Evolutionary conservation across 2,329 filamentous ascomycete genomes (phyloP).

Genomic region (Scedosporium dehoogii): DNA sequence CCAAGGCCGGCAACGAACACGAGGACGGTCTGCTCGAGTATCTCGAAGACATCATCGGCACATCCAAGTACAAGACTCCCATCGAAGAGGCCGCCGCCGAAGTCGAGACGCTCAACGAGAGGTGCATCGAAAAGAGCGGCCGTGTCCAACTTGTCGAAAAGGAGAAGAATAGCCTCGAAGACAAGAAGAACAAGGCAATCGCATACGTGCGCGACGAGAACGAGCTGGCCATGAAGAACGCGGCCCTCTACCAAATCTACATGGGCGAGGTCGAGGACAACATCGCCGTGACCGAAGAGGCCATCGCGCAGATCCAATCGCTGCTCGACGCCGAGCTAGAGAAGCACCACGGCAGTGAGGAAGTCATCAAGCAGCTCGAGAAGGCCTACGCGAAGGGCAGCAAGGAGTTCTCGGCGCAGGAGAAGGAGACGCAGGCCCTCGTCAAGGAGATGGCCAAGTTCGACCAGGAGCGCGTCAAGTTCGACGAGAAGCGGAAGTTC

Average conservation of each 20-base stretch:
- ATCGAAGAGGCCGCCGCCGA: slow-evolving; percentile 90
- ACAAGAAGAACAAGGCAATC: slow-evolving; percentile 92
- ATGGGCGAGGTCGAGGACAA: slow-evolving; percentile 84
- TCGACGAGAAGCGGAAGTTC: slow-evolving; percentile 97
- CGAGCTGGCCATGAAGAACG: slow-evolving; percentile 80
- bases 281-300: slow-evolving; percentile 77
- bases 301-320: slow-evolving; percentile 80
- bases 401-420: slow-evolving; percentile 73
- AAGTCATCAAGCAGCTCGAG: slow-evolving; percentile 81
- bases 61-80: slow-evolving; percentile 93
- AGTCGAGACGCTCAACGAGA: slow-evolving; percentile 86
- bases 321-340: slow-evolving; percentile 80
- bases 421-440: slow-evolving; percentile 70
- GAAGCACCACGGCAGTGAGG: slow-evolving; percentile 83
- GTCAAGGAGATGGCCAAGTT: slow-evolving; percentile 84
- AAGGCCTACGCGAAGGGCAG: slow-evolving; percentile 73
- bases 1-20: slow-evolving; percentile 89
- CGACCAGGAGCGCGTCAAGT: slow-evolving; percentile 94
- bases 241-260: slow-evolving; percentile 85
- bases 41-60: slow-evolving; percentile 96
- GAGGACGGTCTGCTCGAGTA: slow-evolving; percentile 95
- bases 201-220: slow-evolving; percentile 89
- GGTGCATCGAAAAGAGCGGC: slow-evolving; percentile 88
- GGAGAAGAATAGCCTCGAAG: slow-evolving; percentile 83
- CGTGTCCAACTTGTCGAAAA: slow-evolving; percentile 97